phyloP scores from a whole-genome alignment of 495 filamentous ascomycete genomes.

The Talaromyces nanjingensis region DNA sequence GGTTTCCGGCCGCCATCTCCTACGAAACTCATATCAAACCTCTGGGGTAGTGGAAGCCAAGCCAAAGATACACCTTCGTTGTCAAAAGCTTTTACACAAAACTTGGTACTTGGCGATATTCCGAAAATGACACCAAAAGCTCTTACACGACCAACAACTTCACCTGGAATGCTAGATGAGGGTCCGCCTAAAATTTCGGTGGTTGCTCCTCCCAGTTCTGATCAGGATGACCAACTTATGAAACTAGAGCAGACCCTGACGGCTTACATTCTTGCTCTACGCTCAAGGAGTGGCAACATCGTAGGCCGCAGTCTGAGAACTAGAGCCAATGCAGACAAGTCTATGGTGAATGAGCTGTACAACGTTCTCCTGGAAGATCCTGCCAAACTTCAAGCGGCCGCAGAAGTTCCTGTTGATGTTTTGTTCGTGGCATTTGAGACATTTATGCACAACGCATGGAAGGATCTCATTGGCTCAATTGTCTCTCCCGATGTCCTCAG shows the following conservation, averaged over 20 bases:
- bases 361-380: constrained; percentile 79
- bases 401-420: constrained; percentile 77
- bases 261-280: constrained; percentile 74
- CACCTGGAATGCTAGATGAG: constrained; percentile 32
- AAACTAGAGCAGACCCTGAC: constrained; percentile 81
- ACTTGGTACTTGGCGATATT: constrained; percentile 30
- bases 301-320: constrained; percentile 66
- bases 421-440: constrained; percentile 92
- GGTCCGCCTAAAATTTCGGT: constrained; percentile 27
- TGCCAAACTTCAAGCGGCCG: constrained; percentile 61
- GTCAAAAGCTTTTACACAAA: constrained; percentile 31
- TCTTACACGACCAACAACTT: constrained; percentile 25
- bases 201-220: constrained; percentile 17
- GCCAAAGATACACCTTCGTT: constrained; percentile 26
- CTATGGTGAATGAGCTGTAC: constrained; percentile 84
- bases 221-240: constrained; percentile 45
- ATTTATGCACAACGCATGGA: constrained; percentile 85
- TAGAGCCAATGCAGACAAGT: constrained; percentile 65
- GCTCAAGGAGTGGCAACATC: constrained; percentile 76
- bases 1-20: constrained; percentile 71
- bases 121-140: constrained; percentile 25
- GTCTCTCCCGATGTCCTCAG: constrained; percentile 58
- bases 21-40: constrained; percentile 81
- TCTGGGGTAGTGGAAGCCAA: constrained; percentile 54
- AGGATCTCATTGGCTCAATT: constrained; percentile 77